These are phyloP conservation scores for Picochlorum sp. DNA, from an alignment of 139 green algal species.

Conservation along the genomic window DNA sequence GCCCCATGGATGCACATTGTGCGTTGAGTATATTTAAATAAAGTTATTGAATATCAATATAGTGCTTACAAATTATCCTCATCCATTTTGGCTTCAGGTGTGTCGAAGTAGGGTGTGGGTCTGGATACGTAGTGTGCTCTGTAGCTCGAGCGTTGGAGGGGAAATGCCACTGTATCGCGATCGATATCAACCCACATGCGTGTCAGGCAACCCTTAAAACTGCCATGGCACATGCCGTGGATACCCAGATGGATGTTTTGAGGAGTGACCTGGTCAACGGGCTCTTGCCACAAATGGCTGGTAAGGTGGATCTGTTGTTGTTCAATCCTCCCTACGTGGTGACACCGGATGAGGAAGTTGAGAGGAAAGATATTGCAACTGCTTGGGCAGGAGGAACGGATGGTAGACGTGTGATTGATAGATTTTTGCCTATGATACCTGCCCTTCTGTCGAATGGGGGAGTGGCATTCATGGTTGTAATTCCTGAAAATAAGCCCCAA, in stretches of 20 bases:
- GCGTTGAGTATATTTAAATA: no score
- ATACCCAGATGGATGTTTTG: slow-evolving; percentile 30
- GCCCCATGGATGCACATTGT: no score
- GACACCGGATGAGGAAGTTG: slow-evolving; percentile 82
- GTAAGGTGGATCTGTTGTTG: slow-evolving; percentile 51
- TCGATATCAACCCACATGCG: slow-evolving; percentile 53
- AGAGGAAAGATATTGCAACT: slow-evolving; percentile 30
- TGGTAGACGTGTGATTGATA: slow-evolving; percentile 74
- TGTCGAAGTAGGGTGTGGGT: slow-evolving; percentile 74
- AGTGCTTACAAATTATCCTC: not conserved
- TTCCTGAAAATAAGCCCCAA: slow-evolving; percentile 62
- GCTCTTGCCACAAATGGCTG: slow-evolving; percentile 18
- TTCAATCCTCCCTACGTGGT: slow-evolving; percentile 98
- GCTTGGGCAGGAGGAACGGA: slow-evolving; percentile 78
- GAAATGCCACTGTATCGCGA: slow-evolving; percentile 16
- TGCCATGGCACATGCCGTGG: slow-evolving; percentile 39
- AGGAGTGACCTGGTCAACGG: slow-evolving; percentile 23
- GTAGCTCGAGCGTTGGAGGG: slow-evolving; percentile 15
- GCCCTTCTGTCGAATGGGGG: slow-evolving; percentile 37
- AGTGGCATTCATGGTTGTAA: slow-evolving; percentile 60
- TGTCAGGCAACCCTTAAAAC: slow-evolving; percentile 34
- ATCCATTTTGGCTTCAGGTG: slow-evolving; percentile 24
- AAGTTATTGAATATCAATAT: no score
- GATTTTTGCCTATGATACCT: slow-evolving; percentile 51
- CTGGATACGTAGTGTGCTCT: slow-evolving; percentile 72